These are phyloP conservation scores for Fraxinus anomala DNA, from an alignment of 257 asterid genomes.

Conservation along the genomic window DNA sequence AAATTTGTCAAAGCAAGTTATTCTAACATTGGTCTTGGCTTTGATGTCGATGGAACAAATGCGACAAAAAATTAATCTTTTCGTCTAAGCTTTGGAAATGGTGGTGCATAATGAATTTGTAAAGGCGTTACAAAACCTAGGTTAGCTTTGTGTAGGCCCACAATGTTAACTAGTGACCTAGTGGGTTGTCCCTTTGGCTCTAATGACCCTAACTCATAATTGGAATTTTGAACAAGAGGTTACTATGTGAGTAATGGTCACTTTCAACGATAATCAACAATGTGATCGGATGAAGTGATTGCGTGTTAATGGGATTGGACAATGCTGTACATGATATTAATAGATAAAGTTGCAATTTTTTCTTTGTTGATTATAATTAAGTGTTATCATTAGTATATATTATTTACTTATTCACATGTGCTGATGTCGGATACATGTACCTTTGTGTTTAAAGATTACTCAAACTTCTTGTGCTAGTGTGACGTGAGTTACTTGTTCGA, in stretches of 20 bases:
- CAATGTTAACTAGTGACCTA: constrained; percentile 22
- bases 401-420: too few species aligned
- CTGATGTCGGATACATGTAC: too few species aligned
- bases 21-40: background rate
- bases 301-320: background rate
- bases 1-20: background rate
- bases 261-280: constrained; percentile 26
- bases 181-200: constrained; percentile 34
- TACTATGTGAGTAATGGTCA: constrained; percentile 32
- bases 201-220: constrained; percentile 32
- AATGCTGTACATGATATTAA: background rate
- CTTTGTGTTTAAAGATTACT: too few species aligned
- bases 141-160: constrained; percentile 35
- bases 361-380: too few species aligned
- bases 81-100: constrained; percentile 29
- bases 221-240: constrained; percentile 35
- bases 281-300: background rate
- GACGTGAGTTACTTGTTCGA: too few species aligned
- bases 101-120: constrained; percentile 33
- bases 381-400: background rate
- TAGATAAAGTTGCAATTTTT: background rate
- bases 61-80: constrained; percentile 15
- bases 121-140: constrained; percentile 27
- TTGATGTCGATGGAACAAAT: background rate
- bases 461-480: too few species aligned